Base-by-base conservation (phyloP, 148 eudicot genomes). In the Fagopyrum esculentum region DNA sequence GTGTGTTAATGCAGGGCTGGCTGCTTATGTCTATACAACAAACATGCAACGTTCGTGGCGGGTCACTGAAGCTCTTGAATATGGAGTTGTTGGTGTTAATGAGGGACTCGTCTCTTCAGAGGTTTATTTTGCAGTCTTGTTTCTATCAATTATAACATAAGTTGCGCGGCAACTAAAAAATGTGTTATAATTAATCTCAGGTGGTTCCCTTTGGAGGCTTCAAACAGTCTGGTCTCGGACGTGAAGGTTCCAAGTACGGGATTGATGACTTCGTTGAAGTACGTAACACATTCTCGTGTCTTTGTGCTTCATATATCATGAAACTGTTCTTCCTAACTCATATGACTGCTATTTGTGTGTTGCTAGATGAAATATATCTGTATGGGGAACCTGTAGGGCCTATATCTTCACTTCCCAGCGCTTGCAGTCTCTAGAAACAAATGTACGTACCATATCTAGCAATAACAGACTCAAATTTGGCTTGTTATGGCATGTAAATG, bases 171-270 rank as follows among this genome's bases (percentile, higher is more conserved):
- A 69, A 73, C 8, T 35, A 26, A 29, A 60, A 71, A 57, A 50
- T 74, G 77, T 44, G 78, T 70, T 74, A 57, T 22, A 45, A 45
- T 9, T 69, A 73, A 35, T 35, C 3, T 35, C 82, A 93, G 98
- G 98, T 90, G 76, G 97, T 96, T 75, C 98, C 98, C 75, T 92
- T 92, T 82, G 98, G 98, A 76, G 98, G 98, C 12, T 80, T 82
- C 77, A 95, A 92, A 81, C 91, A 92, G 78, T 95, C 98, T 69
- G 97, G 97, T 66, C 90, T 95, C 78, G 98, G 98, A 52, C 88
- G 98, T 72, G 97, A 92, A 87, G 98, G 97, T 81, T 95, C 97
- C 71, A 95, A 95, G 79, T 95, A 92, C 69, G 97, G 97, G 63
- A 90, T 89, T 85, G 97, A 95, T 78, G 98, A 95, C 76, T 92